A percentile compares a stretch with the other conserved stretches of the same genome.
Evolutionary conservation across 1,139 yeast genomes (phyloP).

Genomic region (Pichia sp.): DNA sequence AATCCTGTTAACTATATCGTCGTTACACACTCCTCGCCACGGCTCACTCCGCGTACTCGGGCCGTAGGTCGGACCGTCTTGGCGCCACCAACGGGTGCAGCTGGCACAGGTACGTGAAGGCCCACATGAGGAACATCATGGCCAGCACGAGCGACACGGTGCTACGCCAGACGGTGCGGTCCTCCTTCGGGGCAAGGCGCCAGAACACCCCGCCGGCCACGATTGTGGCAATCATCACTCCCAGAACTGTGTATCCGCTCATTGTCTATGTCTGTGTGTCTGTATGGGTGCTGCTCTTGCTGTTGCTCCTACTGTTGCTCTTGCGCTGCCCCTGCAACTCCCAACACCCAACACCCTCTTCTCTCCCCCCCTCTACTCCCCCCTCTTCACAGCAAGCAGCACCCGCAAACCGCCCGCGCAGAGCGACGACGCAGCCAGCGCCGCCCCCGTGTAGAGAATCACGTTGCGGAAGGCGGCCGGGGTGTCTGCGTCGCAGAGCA

Average conservation of each 20-base stretch:
- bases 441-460: constrained; percentile 1
- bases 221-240: constrained; percentile 58
- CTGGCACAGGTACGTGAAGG: constrained; percentile 77
- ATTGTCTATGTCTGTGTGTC: not conserved
- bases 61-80: constrained; percentile 73
- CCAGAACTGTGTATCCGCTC: constrained; percentile 49
- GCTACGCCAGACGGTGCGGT: constrained; percentile 81
- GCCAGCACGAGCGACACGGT: constrained; percentile 76
- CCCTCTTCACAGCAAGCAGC: not conserved
- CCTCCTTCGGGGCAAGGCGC: constrained; percentile 49
- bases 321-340: too few relatives aligned
- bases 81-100: constrained; percentile 81
- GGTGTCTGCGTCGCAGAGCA: not conserved
- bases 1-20: too few relatives aligned
- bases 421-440: not conserved
- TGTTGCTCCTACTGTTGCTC: not conserved
- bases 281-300: not conserved
- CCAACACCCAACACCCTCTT: not conserved
- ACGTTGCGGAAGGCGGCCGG: not conserved
- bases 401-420: constrained; percentile 1
- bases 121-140: constrained; percentile 95
- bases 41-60: constrained; percentile 48
- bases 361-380: not conserved
- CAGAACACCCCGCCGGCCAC: constrained; percentile 59
- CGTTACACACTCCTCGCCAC: too few relatives aligned